Conservation (phyloP, 1,284 basidiomycete species). For the Irpex lacteus region DNA sequence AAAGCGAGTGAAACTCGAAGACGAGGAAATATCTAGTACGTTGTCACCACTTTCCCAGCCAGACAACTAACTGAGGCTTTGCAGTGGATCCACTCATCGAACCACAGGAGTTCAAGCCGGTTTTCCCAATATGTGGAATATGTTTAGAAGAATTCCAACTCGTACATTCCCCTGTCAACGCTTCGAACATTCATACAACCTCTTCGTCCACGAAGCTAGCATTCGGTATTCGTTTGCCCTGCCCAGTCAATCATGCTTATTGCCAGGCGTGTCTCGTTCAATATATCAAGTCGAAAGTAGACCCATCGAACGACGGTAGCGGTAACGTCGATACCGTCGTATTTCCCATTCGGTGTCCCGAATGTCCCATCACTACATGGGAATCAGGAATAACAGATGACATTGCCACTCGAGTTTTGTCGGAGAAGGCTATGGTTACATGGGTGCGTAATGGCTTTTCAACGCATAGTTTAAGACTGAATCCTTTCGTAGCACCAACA, state of each 20-base stretch:
- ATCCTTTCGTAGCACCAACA: constrained; percentile 31
- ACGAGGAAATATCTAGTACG: background rate
- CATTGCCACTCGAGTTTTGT: constrained; percentile 32
- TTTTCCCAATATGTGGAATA: constrained; percentile 31
- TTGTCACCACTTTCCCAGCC: background rate
- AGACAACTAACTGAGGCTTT: background rate
- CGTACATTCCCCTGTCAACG: constrained; percentile 34
- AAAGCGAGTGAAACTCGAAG: background rate
- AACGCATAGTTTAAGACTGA: background rate
- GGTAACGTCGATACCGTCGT: constrained; percentile 29
- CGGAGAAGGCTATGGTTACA: constrained; percentile 31
- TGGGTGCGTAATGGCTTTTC: constrained; percentile 29
- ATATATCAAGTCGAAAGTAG: constrained; percentile 37
- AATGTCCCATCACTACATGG: constrained; percentile 32
- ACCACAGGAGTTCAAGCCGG: constrained; percentile 4
- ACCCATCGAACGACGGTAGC: constrained; percentile 31
- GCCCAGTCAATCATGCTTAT: constrained; percentile 35
- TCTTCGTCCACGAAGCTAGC: constrained; percentile 34
- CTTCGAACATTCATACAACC: constrained; percentile 27
- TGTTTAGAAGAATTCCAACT: constrained; percentile 38
- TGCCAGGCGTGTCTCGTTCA: constrained; percentile 34
- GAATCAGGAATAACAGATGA: constrained; percentile 35
- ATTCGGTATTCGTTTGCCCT: constrained; percentile 36
- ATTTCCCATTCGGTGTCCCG: constrained; percentile 42
- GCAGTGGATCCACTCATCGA: background rate